These are phyloP conservation scores for Salvia hispanica DNA, from an alignment of 257 asterid genomes.

Conservation along the genomic window DNA sequence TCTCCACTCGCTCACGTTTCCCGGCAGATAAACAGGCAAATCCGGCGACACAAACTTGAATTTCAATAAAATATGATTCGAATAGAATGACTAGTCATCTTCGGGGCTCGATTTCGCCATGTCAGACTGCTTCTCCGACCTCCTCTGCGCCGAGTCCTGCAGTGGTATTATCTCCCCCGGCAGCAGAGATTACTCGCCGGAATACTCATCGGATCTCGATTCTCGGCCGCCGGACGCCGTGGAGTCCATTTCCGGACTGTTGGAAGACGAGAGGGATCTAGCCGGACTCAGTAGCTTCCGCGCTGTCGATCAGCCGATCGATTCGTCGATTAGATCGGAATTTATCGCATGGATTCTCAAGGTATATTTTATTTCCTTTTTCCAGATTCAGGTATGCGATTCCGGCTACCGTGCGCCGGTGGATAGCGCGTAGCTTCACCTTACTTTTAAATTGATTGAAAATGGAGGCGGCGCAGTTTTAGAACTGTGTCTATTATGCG, in stretches of 20 bases:
- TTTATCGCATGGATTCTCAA: constrained; percentile 87
- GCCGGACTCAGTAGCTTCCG: constrained; percentile 33
- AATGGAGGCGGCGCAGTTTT: constrained; percentile 19
- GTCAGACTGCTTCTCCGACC: constrained; percentile 91
- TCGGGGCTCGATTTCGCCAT: constrained; percentile 45
- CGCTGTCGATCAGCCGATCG: constrained; percentile 50
- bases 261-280: constrained; percentile 66
- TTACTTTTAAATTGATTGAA: background rate
- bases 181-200: constrained; percentile 49
- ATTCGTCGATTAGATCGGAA: constrained; percentile 60
- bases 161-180: constrained; percentile 45
- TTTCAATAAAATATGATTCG: constrained; percentile 37
- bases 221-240: constrained; percentile 46
- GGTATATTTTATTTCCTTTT: constrained; percentile 41
- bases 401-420: constrained; percentile 30
- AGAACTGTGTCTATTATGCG: background rate
- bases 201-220: constrained; percentile 62
- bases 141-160: constrained; percentile 83
- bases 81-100: constrained; percentile 48
- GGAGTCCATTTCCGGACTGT: constrained; percentile 67
- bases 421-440: background rate
- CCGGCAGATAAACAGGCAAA: constrained; percentile 38
- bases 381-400: constrained; percentile 11
- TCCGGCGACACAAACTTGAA: constrained; percentile 42
- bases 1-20: constrained; percentile 24